phyloP scores from a whole-genome alignment of 2,329 filamentous ascomycete genomes.

The Fusarium setosum region DNA sequence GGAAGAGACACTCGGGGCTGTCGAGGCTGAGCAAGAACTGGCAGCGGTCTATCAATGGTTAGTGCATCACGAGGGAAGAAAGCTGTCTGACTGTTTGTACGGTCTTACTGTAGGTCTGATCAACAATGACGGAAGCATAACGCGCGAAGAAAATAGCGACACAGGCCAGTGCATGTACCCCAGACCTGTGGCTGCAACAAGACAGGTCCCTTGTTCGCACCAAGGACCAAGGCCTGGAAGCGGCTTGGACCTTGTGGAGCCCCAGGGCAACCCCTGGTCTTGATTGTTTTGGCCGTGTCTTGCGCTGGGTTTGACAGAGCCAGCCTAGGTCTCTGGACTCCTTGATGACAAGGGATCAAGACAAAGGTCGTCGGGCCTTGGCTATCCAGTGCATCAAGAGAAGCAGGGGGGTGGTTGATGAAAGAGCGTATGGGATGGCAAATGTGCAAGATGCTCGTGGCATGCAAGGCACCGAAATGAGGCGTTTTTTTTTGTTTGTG shows the following conservation, averaged over 20 bases:
- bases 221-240: conserved; percentile 21
- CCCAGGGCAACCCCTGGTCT: conserved; percentile 20
- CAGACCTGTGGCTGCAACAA: conserved; percentile 37
- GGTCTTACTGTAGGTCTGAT: conserved; percentile 7
- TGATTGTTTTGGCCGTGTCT: conserved; percentile 6
- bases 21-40: conserved; percentile 29
- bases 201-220: conserved; percentile 19
- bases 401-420: not conserved
- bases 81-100: not conserved
- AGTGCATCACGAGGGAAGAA: conserved; percentile 17
- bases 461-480: conserved; percentile 9
- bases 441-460: conserved; percentile 1
- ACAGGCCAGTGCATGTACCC: conserved; percentile 31
- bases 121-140: not conserved
- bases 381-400: not conserved
- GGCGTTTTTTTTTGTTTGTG: conserved; percentile 12
- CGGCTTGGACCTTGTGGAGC: conserved; percentile 36
- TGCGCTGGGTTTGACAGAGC: conserved; percentile 3
- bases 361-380: not conserved
- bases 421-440: not conserved
- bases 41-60: conserved; percentile 13
- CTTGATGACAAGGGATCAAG: conserved; percentile 1
- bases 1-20: not conserved
- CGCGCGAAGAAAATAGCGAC: conserved; percentile 7
- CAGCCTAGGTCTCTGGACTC: not conserved